Percentiles rank a stretch among this genome's conserved stretches.
Evolutionary conservation across 1,139 yeast species (phyloP).

Genomic region (Geotrichum fermentans): DNA sequence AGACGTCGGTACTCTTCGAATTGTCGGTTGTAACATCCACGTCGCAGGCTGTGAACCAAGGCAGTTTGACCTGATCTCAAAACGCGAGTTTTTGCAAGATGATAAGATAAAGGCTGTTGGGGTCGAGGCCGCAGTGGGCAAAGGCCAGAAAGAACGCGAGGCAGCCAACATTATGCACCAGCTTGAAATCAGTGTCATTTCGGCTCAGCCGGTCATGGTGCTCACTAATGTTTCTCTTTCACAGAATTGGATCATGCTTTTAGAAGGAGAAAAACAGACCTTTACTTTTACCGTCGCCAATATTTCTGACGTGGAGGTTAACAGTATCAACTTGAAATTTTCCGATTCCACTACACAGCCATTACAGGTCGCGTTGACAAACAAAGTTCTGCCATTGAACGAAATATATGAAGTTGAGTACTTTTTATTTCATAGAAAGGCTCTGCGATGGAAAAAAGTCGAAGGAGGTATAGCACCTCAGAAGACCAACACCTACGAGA

Average conservation of each 20-base stretch:
- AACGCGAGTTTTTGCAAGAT: conserved; percentile 26
- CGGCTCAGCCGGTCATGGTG: conserved; percentile 60
- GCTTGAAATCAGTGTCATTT: conserved; percentile 44
- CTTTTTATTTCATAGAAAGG: conserved; percentile 53
- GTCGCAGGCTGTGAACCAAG: conserved; percentile 44
- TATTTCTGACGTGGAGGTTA: conserved; percentile 45
- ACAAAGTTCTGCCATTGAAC: conserved; percentile 47
- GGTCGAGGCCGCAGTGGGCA: conserved; percentile 23
- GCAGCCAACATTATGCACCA: conserved; percentile 20
- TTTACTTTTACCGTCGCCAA: conserved; percentile 55
- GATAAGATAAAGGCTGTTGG: conserved; percentile 35
- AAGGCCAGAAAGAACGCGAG: conserved; percentile 12
- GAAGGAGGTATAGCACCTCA: conserved; percentile 28
- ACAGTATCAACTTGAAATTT: conserved; percentile 48
- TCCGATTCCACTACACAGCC: conserved; percentile 73
- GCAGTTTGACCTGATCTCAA: conserved; percentile 36
- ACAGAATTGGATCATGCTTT: conserved; percentile 65
- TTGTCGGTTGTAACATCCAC: conserved; percentile 46
- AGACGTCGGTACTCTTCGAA: conserved; percentile 40
- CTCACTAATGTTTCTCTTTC: conserved; percentile 51
- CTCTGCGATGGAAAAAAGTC: conserved; percentile 41
- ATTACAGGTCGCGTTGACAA: conserved; percentile 45
- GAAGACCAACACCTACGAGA: conserved; percentile 40
- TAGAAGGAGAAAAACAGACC: conserved; percentile 65
- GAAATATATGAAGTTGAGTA: conserved; percentile 77